Base-by-base conservation (phyloP, 176 grass and related monocot species). In the Musa schizocarpa region DNA sequence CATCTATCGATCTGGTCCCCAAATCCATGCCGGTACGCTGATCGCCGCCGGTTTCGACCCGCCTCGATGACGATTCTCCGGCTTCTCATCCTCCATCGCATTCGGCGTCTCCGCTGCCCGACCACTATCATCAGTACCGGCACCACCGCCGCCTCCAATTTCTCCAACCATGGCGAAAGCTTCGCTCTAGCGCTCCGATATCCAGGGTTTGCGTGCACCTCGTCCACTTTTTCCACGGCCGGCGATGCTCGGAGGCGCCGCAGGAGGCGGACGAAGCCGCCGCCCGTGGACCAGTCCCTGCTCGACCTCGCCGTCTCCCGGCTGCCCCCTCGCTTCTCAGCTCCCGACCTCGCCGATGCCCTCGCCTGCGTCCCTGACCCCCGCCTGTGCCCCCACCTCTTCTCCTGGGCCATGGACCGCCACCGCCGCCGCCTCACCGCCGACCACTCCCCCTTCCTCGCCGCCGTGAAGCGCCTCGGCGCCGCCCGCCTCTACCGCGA, bases 251-350 rank as follows among this genome's bases (percentile, higher is more conserved):
- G 77, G 0, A 66, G 53, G 50, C 24, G 74, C 13, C 71, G 69
- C 4, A 48, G 75, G 55, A 65, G 69, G n/a, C 80, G 73, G 68
- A 13, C 68, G 57, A 68, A 72, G 13, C 67, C 81, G 13, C 65
- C 43, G 24, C 71, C 72, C 27, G 16, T 87, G 11, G 77, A 80
- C 52, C 69, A 75, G 27, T n/a, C 77, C 72, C 77, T 49, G 26
- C 50, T 87, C 56, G 72, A 83, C 64, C 80, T 73, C 14, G 88
- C 88, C 21, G 67, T 91, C 78, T 85, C 83, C 24, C 78, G 79
- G 78, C 90, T 97, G 22, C 90, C 90, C 0, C 54, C 90, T 68
- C 94, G 86, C 76, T 87, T 93, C 80, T 83, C 82, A 71, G 74
- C 82, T 19, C 49, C 68, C 67, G 77, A 88, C 57, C 82, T 97